phyloP scores from a whole-genome alignment of 1,139 yeast genomes.

The Ogataea hybrid region DNA sequence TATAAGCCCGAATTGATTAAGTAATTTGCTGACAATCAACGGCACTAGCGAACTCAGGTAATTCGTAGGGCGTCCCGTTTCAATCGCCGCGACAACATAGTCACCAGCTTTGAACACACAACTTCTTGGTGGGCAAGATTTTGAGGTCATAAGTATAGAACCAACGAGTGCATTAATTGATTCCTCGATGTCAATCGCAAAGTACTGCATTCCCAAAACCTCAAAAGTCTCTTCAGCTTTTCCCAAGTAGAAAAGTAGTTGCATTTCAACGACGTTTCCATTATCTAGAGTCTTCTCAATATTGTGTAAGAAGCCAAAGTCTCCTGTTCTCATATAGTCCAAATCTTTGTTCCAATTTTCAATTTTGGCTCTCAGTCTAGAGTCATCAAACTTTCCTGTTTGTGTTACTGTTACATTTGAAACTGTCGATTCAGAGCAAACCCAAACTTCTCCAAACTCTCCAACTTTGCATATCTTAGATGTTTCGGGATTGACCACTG shows the following conservation, averaged over 20 bases:
- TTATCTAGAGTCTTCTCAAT: slow-evolving; percentile 39
- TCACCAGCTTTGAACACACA: slow-evolving; percentile 86
- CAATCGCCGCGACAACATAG: slow-evolving; percentile 75
- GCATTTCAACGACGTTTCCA: slow-evolving; percentile 54
- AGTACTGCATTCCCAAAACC: slow-evolving; percentile 85
- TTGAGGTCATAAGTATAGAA: slow-evolving; percentile 3
- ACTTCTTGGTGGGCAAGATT: slow-evolving; percentile 40
- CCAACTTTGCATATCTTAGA: slow-evolving; percentile 75
- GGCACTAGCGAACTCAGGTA: slow-evolving; percentile 78
- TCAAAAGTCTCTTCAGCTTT: slow-evolving; percentile 87
- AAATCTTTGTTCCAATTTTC: slow-evolving; percentile 59
- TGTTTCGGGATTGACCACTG: slow-evolving; percentile 95
- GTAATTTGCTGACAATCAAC: slow-evolving; percentile 70
- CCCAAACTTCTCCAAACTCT: slow-evolving; percentile 99
- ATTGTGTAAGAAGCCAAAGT: slow-evolving; percentile 85
- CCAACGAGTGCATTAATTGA: slow-evolving; percentile 53
- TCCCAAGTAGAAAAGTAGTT: slow-evolving; percentile 83
- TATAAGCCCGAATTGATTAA: slow-evolving; percentile 82
- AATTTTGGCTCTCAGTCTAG: slow-evolving; percentile 31
- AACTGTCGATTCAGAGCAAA: slow-evolving; percentile 81
- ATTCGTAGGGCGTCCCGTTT: slow-evolving; percentile 43
- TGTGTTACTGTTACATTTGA: slow-evolving; percentile 43
- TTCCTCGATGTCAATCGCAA: slow-evolving; percentile 79
- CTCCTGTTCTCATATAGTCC: slow-evolving; percentile 84
- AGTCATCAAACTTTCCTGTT: slow-evolving; percentile 20